phyloP scores from a whole-genome alignment of 441 rosid genomes.

The Populus hybrid region DNA sequence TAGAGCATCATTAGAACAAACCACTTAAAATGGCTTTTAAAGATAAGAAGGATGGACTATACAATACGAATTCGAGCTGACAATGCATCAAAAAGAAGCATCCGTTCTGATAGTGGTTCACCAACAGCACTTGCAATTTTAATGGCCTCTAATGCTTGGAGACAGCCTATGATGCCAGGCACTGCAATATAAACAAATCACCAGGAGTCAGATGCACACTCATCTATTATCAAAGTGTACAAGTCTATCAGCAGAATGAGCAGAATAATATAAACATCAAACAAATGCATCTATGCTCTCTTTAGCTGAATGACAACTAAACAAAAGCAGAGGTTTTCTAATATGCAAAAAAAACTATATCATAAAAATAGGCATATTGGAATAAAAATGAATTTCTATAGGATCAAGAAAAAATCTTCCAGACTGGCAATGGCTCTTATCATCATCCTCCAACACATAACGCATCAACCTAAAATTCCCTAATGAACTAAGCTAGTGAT shows the following conservation, averaged over 20 bases:
- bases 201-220: background rate
- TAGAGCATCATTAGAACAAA: too few relatives aligned
- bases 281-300: background rate
- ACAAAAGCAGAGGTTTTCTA: background rate
- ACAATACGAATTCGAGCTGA: slow-evolving; percentile 77
- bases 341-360: background rate
- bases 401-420: background rate
- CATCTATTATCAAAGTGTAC: background rate
- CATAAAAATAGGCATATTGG: background rate
- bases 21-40: background rate
- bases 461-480: background rate
- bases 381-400: background rate
- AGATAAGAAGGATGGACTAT: slow-evolving; percentile 20
- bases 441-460: background rate
- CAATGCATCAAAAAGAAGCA: slow-evolving; percentile 89
- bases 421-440: background rate
- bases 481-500: background rate
- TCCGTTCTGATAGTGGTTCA: slow-evolving; percentile 80
- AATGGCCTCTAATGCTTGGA: slow-evolving; percentile 90
- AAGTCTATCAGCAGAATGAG: background rate
- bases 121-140: slow-evolving; percentile 85
- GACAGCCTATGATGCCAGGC: slow-evolving; percentile 94
- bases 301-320: background rate
- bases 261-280: background rate
- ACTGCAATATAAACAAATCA: slow-evolving; percentile 39